These are phyloP conservation scores for Colletotrichum spinosum DNA, from an alignment of 2,329 filamentous ascomycete genomes.

Conservation along the genomic window DNA sequence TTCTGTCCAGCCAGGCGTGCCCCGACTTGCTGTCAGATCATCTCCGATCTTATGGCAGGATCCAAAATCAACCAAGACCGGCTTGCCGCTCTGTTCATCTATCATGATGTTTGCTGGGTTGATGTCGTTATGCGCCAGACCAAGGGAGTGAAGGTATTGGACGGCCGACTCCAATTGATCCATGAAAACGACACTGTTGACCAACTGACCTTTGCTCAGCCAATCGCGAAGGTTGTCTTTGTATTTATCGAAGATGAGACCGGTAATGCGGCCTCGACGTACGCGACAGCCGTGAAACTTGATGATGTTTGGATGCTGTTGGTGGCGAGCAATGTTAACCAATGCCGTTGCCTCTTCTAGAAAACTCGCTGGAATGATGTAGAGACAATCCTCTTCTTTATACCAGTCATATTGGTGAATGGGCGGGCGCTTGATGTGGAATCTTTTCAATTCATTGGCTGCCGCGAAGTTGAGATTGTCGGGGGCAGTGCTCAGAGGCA, in stretches of 20 bases:
- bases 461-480: too few species aligned
- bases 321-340: neutral
- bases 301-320: neutral
- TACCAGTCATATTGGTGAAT: neutral
- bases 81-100: neutral
- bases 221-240: too few species aligned
- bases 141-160: neutral
- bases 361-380: neutral
- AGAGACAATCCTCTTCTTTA: neutral
- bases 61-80: neutral
- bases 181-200: neutral
- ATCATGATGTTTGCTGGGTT: neutral
- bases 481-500: too few species aligned
- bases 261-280: neutral
- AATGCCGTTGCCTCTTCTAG: neutral
- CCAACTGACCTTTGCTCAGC: neutral
- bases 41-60: neutral
- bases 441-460: too few species aligned
- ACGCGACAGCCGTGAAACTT: neutral
- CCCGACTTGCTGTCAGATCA: neutral
- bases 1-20: neutral
- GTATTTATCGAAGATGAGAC: neutral
- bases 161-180: neutral
- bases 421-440: neutral
- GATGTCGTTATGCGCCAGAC: neutral